A percentile compares a stretch with the other conserved stretches of the same genome.
These are phyloP conservation scores for Fistulifera pelliculosa DNA, from an alignment of 108 stramenopile genomes.

Conservation along the genomic window DNA sequence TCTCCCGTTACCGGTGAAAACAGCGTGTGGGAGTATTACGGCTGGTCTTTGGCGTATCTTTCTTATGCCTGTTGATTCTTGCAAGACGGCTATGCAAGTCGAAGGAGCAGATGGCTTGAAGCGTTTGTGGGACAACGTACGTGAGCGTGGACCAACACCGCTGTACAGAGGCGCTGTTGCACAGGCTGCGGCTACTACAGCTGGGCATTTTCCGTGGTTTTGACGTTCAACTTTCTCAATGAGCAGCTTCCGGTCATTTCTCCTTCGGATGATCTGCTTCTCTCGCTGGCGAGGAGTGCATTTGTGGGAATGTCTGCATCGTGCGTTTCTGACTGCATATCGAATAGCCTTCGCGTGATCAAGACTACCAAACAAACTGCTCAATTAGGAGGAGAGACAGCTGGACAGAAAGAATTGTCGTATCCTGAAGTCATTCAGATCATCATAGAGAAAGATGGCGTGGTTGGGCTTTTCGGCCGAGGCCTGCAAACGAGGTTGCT, in stretches of 20 bases:
- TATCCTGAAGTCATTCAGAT: constrained; percentile 50
- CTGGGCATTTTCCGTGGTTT: constrained; percentile 74
- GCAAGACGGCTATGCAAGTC: constrained; percentile 92
- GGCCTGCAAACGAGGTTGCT: constrained; percentile 75
- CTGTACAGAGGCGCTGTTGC: constrained; percentile 83
- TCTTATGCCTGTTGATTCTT: constrained; percentile 91
- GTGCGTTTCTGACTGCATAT: constrained; percentile 61
- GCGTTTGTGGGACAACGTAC: constrained; percentile 20
- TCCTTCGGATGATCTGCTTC: constrained; percentile 50
- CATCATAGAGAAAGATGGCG: constrained; percentile 67
- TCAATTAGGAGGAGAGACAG: constrained; percentile 23
- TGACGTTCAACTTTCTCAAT: constrained; percentile 74
- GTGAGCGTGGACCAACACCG: constrained; percentile 46
- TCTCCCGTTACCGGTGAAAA: constrained; percentile 65
- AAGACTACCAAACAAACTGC: constrained; percentile 84
- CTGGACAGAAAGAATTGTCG: constrained; percentile 37
- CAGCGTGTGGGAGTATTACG: constrained; percentile 54
- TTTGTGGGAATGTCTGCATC: constrained; percentile 55
- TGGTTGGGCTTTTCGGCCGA: constrained; percentile 60
- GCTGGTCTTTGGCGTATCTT: constrained; percentile 86
- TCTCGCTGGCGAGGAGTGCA: constrained; percentile 62
- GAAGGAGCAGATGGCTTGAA: constrained; percentile 61
- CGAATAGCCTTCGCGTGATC: constrained; percentile 75
- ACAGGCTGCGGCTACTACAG: constrained; percentile 70
- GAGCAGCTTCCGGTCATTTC: constrained; percentile 42